Percentiles rank a stretch among this genome's conserved stretches.
Evolutionary conservation across 768 basidiomycete species (phyloP).

Genomic region (Mycena albidolilacea): DNA sequence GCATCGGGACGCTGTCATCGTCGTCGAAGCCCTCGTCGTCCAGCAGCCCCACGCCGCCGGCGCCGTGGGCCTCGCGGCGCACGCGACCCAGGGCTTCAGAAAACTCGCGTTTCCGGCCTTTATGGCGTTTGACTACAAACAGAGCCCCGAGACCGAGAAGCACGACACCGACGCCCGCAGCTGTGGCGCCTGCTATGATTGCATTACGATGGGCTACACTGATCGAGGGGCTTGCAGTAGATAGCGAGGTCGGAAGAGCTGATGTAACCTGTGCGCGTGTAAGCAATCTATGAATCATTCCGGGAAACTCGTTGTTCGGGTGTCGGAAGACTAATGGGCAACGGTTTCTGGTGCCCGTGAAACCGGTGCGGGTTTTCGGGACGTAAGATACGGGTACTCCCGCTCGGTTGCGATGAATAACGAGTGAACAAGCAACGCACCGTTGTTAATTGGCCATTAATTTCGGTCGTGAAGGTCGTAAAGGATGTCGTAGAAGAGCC

Average conservation of each 20-base stretch:
- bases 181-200: constrained; percentile 59
- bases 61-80: constrained; percentile 41
- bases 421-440: constrained; percentile 21
- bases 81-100: constrained; percentile 46
- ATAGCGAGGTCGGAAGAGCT: constrained; percentile 49
- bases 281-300: not conserved
- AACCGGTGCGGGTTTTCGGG: too few species aligned
- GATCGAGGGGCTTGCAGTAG: constrained; percentile 38
- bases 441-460: constrained; percentile 34
- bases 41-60: constrained; percentile 47
- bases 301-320: too few species aligned
- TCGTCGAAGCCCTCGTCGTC: constrained; percentile 57
- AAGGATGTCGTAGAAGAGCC: constrained; percentile 9
- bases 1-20: constrained; percentile 46
- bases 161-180: constrained; percentile 54
- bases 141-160: constrained; percentile 52
- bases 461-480: constrained; percentile 37
- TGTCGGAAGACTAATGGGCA: too few species aligned
- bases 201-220: constrained; percentile 49
- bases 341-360: too few species aligned
- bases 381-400: too few species aligned
- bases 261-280: constrained; percentile 40
- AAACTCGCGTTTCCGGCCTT: constrained; percentile 51
- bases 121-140: constrained; percentile 56
- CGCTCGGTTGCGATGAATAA: too few species aligned